Evolutionary conservation across 2,329 filamentous ascomycete species (phyloP).

Genomic region (Phaeosphaeria sp.): DNA sequence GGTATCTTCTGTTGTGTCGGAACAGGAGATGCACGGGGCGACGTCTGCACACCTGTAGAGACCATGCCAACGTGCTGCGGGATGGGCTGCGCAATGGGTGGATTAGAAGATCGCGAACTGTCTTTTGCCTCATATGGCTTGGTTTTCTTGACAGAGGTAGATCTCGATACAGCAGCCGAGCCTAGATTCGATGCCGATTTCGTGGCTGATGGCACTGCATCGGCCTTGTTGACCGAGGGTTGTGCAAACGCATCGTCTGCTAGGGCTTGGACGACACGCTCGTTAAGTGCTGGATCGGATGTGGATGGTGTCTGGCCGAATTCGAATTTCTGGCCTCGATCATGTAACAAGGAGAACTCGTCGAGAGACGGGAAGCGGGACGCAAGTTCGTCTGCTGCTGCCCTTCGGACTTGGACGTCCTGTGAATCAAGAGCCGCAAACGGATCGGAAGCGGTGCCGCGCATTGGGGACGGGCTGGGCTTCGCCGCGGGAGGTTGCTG

Average conservation of each 20-base stretch:
- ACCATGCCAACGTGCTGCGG: slow-evolving; percentile 63
- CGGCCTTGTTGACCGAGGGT: slow-evolving; percentile 40
- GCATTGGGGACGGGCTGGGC: slow-evolving; percentile 71
- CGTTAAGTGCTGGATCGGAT: slow-evolving; percentile 59
- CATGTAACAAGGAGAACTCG: slow-evolving; percentile 88
- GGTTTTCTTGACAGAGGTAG: slow-evolving; percentile 41
- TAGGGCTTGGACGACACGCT: slow-evolving; percentile 75
- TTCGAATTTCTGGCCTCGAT: slow-evolving; percentile 82
- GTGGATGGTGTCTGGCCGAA: slow-evolving; percentile 63
- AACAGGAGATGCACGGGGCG: slow-evolving; percentile 54
- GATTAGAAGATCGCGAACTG: slow-evolving; percentile 30
- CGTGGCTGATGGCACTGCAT: slow-evolving; percentile 33
- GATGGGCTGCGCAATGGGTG: slow-evolving; percentile 51
- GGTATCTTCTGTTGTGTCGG: slow-evolving; percentile 41
- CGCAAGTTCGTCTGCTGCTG: slow-evolving; percentile 78
- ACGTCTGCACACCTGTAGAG: slow-evolving; percentile 83
- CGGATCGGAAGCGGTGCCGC: slow-evolving; percentile 76
- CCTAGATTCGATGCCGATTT: slow-evolving; percentile 39
- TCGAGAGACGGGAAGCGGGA: slow-evolving; percentile 88
- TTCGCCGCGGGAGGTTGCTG: slow-evolving; percentile 55
- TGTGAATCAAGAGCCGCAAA: slow-evolving; percentile 87
- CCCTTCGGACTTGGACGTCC: slow-evolving; percentile 53
- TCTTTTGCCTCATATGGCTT: slow-evolving; percentile 30
- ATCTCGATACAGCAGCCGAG: slow-evolving; percentile 38
- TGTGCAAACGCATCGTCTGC: slow-evolving; percentile 83